Conservation (phyloP, 208 protist species). For the Trypanosoma scelopori region DNA sequence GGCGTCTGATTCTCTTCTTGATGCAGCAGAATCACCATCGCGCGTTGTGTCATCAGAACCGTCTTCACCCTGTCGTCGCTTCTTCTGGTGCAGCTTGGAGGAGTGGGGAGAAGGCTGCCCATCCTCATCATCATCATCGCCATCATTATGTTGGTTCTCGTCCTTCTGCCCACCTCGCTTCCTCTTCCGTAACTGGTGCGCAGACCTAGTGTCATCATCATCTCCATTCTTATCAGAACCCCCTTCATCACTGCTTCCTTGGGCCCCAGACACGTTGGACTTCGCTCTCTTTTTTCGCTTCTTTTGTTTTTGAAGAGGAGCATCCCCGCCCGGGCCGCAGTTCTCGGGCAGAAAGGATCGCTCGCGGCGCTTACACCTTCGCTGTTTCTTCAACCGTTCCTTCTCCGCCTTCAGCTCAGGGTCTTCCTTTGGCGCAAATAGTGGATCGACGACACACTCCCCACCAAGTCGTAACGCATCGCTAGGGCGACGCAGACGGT, state of each 20-base stretch:
- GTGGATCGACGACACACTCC: conserved; percentile 9
- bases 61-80: too few species aligned
- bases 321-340: not conserved
- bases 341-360: conserved; percentile 28
- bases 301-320: not conserved
- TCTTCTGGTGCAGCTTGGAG: too few species aligned
- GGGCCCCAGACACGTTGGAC: not conserved
- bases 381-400: conserved; percentile 1
- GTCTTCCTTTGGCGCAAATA: conserved; percentile 3
- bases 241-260: not conserved
- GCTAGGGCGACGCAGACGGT: conserved; percentile 25
- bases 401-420: conserved; percentile 19
- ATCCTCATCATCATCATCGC: conserved; percentile 23
- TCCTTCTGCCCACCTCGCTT: conserved; percentile 16
- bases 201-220: not conserved
- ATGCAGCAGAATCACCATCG: too few species aligned
- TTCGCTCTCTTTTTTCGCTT: conserved; percentile 14
- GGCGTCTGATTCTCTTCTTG: too few species aligned
- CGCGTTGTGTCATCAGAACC: too few species aligned
- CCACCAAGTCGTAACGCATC: conserved; percentile 29
- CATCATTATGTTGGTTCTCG: conserved; percentile 4
- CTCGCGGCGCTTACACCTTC: conserved; percentile 2
- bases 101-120: too few species aligned
- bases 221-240: not conserved
- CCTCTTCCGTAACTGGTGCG: conserved; percentile 1